Evolutionary conservation across 495 filamentous ascomycete species (phyloP), one percentile per base, ranked within the genome.

Genomic region (Pseudoneurospora amorphoporcata): DNA sequence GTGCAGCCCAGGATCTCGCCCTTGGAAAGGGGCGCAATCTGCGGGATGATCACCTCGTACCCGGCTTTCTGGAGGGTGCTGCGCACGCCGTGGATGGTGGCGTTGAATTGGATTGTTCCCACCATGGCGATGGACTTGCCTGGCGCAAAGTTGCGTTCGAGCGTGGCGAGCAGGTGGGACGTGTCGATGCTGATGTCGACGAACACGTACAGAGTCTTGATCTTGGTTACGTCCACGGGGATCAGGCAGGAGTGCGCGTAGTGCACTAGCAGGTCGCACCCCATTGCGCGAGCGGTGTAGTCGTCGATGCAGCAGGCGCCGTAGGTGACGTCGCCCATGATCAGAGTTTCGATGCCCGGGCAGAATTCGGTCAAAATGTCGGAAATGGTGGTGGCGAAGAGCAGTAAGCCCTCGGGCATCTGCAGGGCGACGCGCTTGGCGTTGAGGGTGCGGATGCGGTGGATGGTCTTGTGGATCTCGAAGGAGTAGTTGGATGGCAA

Each of bases 241-340:
- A 99, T 97, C 14, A 99, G 86, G 76, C 95, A 99, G 79, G 90
- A 94, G 80, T 99, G 95, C 0, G 95, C 95, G 78, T 99, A 99
- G 81, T 99, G 95, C 2, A 99, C 93, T 6, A 99, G 86, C 3
- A 99, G 83, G 79, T 99, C 95, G 77, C 95, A 99, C 1, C 92
- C 96, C 37, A 99, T 87, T 0, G 95, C 95, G 23, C 95, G 88
- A 0, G 95, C 95, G 0, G 95, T 98, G 82, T 95, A 99, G 83
- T 99, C 95, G 79, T 99, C 95, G 74, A 99, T 98, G 78, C 95
- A 99, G 84, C 95, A 99, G 3, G 95, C 95, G 68, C 95, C 95
- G 82, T 99, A 99, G 0, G 95, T 99, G 37, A 99, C 95, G 76
- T 99, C 95, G 69, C 96, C 95, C 95, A 99, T 98, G 80, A 99